Percentiles rank a stretch among this genome's conserved stretches.
Conservation (phyloP, 768 basidiomycete genomes). For the Gautieria morchelliformis region DNA sequence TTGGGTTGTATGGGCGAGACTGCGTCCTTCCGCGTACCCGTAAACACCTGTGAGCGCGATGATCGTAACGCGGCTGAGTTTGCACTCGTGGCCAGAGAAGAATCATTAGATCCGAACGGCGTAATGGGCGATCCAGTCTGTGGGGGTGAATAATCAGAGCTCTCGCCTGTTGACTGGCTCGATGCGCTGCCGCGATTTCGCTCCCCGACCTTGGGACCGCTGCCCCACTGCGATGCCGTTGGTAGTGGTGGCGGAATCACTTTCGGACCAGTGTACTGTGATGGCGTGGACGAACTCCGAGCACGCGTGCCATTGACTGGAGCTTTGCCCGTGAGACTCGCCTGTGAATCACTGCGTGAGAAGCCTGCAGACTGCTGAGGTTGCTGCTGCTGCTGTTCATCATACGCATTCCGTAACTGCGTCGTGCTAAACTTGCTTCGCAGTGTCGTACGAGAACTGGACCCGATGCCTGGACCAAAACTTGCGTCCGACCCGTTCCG, state of each 20-base stretch:
- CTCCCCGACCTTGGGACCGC: constrained; percentile 19
- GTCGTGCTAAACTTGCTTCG: constrained; percentile 67
- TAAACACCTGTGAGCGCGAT: constrained; percentile 48
- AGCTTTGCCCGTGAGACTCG: not conserved
- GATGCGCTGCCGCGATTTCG: constrained; percentile 74
- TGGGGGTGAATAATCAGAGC: constrained; percentile 73
- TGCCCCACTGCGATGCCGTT: constrained; percentile 26
- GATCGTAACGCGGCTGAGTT: constrained; percentile 32
- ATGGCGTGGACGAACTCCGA: constrained; percentile 7
- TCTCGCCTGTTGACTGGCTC: constrained; percentile 72
- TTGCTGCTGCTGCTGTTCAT: constrained; percentile 27
- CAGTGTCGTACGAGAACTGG: constrained; percentile 30
- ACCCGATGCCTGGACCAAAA: constrained; percentile 27
- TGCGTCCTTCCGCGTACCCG: constrained; percentile 17
- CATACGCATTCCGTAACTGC: constrained; percentile 44
- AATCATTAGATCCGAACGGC: constrained; percentile 84
- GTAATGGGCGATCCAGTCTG: constrained; percentile 82
- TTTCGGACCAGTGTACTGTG: constrained; percentile 9
- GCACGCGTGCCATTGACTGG: not conserved
- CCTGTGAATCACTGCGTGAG: constrained; percentile 43
- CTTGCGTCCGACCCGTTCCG: constrained; percentile 25
- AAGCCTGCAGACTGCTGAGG: constrained; percentile 34
- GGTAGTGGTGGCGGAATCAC: constrained; percentile 46
- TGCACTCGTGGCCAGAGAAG: constrained; percentile 51
- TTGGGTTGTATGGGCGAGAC: constrained; percentile 23